Conservation (phyloP, 208 protist genomes). For the Crithidia brevicula region DNA sequence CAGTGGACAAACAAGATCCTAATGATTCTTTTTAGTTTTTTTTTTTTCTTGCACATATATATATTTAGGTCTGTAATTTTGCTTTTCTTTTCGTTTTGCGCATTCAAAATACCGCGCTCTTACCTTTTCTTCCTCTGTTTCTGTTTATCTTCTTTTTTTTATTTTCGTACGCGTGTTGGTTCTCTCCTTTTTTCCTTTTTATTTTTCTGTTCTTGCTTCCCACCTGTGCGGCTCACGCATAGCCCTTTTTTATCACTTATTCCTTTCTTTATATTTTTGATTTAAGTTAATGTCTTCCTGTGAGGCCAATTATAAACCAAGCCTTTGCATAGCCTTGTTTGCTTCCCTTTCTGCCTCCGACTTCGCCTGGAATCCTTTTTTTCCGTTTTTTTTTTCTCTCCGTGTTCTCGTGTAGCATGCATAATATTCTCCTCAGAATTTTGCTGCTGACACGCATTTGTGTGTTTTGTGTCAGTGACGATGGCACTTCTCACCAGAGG, state of each 20-base stretch:
- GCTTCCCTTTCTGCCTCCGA: too few species aligned
- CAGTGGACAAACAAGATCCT: neutral
- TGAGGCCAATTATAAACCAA: neutral
- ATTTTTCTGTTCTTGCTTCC: neutral
- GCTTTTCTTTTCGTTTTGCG: neutral
- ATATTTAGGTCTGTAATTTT: constrained; percentile 1
- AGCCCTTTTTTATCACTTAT: neutral
- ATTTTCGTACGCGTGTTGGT: neutral
- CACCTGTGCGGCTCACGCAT: neutral
- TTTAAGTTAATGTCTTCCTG: neutral
- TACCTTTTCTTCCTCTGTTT: neutral
- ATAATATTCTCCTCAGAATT: too few species aligned
- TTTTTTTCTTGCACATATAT: neutral
- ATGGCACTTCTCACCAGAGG: too few species aligned
- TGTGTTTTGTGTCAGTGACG: too few species aligned
- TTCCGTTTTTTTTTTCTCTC: too few species aligned
- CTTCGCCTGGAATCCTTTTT: too few species aligned
- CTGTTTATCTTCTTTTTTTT: constrained; percentile 5
- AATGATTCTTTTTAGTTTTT: neutral
- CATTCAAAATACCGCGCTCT: neutral
- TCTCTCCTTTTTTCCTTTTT: neutral
- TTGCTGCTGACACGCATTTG: too few species aligned
- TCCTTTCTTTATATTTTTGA: neutral
- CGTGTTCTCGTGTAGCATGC: too few species aligned
- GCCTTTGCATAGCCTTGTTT: too few species aligned